A percentile compares a stretch with the other conserved stretches of the same genome.
Conservation (phyloP, 495 filamentous ascomycete species). For the Neurospora sublineolata region DNA sequence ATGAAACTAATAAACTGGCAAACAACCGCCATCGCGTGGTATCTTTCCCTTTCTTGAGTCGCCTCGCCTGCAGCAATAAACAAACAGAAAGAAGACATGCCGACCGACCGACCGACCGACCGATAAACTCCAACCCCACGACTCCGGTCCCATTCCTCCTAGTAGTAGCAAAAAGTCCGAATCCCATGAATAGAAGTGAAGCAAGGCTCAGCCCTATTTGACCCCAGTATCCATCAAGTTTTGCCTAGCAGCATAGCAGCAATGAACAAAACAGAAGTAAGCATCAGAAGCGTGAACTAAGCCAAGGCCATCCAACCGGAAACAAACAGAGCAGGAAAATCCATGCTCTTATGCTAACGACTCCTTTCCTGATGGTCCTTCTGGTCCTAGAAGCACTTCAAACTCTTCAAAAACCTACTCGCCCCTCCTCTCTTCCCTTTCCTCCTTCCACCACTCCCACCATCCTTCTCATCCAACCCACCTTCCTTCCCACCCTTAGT, state of each 20-base stretch:
- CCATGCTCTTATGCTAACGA: neutral
- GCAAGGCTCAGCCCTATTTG: neutral
- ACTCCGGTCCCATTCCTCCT: neutral
- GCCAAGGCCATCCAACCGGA: neutral
- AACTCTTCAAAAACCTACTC: conserved; percentile 35
- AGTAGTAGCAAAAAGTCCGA: neutral
- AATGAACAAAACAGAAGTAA: neutral
- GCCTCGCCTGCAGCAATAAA: neutral
- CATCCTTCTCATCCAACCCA: conserved; percentile 19
- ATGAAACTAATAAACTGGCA: neutral
- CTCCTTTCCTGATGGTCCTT: neutral
- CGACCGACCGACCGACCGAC: neutral
- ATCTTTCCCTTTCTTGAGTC: neutral
- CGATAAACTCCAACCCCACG: neutral
- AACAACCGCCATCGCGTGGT: neutral
- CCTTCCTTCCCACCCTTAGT: conserved; percentile 21
- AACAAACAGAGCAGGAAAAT: neutral
- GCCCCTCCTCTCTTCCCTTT: conserved; percentile 19
- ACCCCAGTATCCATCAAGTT: neutral
- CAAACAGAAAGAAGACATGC: neutral
- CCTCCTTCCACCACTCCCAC: conserved; percentile 7
- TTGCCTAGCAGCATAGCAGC: neutral
- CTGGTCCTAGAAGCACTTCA: conserved; percentile 34
- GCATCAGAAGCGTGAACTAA: neutral
- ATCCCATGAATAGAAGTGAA: neutral